These are phyloP conservation scores for Marasmius fiardii DNA, from an alignment of 1,284 basidiomycete species.

Conservation along the genomic window DNA sequence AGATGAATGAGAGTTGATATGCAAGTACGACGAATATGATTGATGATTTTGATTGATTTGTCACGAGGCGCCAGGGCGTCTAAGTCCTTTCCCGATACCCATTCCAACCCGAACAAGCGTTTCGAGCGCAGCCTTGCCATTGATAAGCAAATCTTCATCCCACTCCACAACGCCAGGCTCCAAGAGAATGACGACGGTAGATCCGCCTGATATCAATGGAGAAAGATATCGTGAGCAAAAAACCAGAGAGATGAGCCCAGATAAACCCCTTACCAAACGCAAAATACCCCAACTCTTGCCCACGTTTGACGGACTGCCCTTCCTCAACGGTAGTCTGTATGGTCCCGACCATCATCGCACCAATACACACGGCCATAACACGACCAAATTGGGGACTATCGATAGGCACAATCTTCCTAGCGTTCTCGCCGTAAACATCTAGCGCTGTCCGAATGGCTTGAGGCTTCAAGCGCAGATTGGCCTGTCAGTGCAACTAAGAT, in stretches of 20 bases:
- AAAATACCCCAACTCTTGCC: conserved; percentile 92
- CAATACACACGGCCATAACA: conserved; percentile 87
- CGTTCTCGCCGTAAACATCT: conserved; percentile 96
- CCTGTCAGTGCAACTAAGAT: too few relatives aligned
- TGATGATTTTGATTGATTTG: too few relatives aligned
- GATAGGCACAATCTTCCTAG: conserved; percentile 85
- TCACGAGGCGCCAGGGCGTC: too few relatives aligned
- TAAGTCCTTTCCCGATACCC: conserved; percentile 59
- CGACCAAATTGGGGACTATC: conserved; percentile 84
- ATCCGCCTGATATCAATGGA: conserved; percentile 60
- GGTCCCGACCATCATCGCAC: conserved; percentile 94
- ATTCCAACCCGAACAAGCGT: conserved; percentile 87
- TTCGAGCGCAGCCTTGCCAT: conserved; percentile 79
- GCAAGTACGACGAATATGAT: not conserved
- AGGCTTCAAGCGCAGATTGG: conserved; percentile 48
- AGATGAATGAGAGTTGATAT: not conserved
- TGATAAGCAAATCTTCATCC: conserved; percentile 90
- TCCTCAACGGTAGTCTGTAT: conserved; percentile 85
- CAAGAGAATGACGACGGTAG: conserved; percentile 85
- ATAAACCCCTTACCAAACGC: conserved; percentile 73
- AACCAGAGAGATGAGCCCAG: not conserved
- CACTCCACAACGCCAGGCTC: conserved; percentile 80
- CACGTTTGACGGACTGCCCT: conserved; percentile 75
- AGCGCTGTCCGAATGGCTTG: conserved; percentile 79
- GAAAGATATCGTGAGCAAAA: not conserved